phyloP scores from a whole-genome alignment of 2,329 filamentous ascomycete species.

The Calonectria pseudoreteaudii region DNA sequence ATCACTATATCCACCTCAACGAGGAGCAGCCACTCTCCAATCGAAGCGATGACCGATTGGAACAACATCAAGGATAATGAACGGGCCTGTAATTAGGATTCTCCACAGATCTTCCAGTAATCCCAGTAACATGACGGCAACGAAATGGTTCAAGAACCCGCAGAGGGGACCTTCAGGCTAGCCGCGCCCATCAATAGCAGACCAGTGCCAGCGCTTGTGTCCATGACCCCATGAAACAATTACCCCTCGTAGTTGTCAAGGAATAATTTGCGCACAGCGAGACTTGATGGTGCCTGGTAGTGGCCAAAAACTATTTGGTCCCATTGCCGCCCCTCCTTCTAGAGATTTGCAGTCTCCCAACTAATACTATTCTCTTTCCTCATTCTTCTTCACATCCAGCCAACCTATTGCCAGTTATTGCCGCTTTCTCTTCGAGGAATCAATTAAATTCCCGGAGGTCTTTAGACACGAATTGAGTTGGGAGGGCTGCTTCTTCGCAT shows the following conservation, averaged over 20 bases:
- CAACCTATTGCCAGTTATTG: no score
- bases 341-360: neutral
- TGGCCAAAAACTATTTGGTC: neutral
- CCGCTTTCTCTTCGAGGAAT: no score
- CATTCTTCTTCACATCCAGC: no score
- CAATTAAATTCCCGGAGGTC: neutral
- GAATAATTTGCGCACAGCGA: neutral
- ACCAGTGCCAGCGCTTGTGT: neutral
- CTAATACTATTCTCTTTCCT: no score
- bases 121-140: neutral
- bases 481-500: neutral
- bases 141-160: neutral
- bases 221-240: neutral
- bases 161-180: no score
- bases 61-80: neutral
- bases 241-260: neutral
- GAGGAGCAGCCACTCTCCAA: neutral
- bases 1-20: neutral
- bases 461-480: no score
- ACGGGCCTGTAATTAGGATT: neutral
- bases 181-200: no score
- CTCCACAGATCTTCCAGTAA: neutral
- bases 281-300: neutral
- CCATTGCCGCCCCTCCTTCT: neutral
- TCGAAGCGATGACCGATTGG: neutral